Evolutionary conservation across 768 basidiomycete genomes (phyloP), one percentile per base, ranked within the genome.

Genomic region (Podaxis sp.): DNA sequence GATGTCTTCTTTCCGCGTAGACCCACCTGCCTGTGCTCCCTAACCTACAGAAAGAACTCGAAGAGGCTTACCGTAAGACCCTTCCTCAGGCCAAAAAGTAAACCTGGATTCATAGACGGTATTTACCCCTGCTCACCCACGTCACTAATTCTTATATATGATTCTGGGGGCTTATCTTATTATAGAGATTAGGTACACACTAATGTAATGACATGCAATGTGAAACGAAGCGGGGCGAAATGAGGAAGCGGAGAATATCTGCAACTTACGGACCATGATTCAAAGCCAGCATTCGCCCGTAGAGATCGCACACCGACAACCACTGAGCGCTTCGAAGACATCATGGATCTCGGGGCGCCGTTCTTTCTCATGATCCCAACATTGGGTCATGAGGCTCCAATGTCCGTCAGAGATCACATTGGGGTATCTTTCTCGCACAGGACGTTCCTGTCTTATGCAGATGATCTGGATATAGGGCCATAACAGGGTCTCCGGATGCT

Each of bases 31-130:
- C 95, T 19, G 96, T 97, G 5, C 77, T 96, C 61, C 89, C 93
- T 4, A 85, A 90, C 68, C 75, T 94, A 17, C 96, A 98, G 76
- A 88, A 85, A 71, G 96, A 97, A 59, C 85, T 97, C 64, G 87
- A 91, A 72, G 93, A 93, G 36, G 91, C 88, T 13, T 90, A 94
- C 72, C 86, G 85, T 74, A 94, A 93, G 82, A 86, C 88, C 50
- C 74, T 89, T 56, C 83, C 85, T 43, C 80, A 83, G 63, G 74
- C 79, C 49, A 91, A 90, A 81, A 89, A 90, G 78, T 91, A 89
- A 79, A 56, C 38, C 36, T 43, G 49, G 50, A 43, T 61, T 25
- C 52, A 13, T 64, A 62, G 52, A 53, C 15, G 38, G 24, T 36
- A 62, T 29, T 46, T 40, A 38, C 15, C 47, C 59, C 43, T 36